phyloP scores from a whole-genome alignment of 345 rosid species.

The Hirschfeldia incana region DNA sequence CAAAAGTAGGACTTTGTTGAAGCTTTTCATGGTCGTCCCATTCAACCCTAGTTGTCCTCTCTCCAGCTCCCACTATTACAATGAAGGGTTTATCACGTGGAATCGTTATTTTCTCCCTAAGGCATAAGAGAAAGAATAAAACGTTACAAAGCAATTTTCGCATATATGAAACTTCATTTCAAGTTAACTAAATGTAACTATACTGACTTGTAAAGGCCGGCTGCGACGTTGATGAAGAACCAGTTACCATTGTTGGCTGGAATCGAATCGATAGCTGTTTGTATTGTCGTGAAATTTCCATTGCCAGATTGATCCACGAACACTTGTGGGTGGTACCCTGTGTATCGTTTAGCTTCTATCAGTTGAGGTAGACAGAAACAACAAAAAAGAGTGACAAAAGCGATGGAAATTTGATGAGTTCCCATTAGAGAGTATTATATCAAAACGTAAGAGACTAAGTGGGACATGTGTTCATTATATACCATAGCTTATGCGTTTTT shows the following conservation, averaged over 20 bases:
- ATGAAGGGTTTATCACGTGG: conserved; percentile 66
- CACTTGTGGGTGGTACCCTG: conserved; percentile 15
- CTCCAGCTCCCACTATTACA: conserved; percentile 57
- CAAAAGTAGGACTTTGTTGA: conserved; percentile 62
- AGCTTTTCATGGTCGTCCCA: conserved; percentile 62
- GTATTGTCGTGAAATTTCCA: conserved; percentile 59
- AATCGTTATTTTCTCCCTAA: conserved; percentile 81
- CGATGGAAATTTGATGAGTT: not conserved
- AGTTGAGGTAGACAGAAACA: conserved; percentile 16
- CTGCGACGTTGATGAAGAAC: conserved; percentile 53
- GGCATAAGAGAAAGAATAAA: not conserved
- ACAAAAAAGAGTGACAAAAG: conserved; percentile 10
- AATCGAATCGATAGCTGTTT: conserved; percentile 59
- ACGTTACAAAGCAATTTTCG: conserved; percentile 4
- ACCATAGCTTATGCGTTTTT: no score
- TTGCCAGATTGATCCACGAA: conserved; percentile 52
- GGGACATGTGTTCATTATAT: not conserved
- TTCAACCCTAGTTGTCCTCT: conserved; percentile 52
- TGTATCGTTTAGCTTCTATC: conserved; percentile 6
- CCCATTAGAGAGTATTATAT: conserved; percentile 19
- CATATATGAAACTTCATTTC: not conserved
- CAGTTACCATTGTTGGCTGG: conserved; percentile 50
- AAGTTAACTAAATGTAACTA: not conserved
- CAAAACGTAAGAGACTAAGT: conserved; percentile 23
- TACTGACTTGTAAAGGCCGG: conserved; percentile 56